These are phyloP conservation scores for Cyberlindnera suaveolens DNA, from an alignment of 805 yeast species.

Conservation along the genomic window DNA sequence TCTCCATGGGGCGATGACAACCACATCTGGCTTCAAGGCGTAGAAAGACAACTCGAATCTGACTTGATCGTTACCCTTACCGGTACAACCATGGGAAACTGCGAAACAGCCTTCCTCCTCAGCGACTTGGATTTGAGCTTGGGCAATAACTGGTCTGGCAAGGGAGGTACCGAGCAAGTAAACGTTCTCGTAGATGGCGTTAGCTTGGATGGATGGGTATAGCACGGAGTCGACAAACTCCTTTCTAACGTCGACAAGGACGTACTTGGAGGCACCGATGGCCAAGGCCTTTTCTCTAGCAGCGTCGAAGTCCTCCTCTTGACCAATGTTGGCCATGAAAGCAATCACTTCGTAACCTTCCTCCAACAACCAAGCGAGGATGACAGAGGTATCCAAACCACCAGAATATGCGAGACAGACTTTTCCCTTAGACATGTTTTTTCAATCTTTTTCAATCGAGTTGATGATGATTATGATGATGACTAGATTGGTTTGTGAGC, in stretches of 20 bases:
- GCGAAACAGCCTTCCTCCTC: constrained; percentile 97
- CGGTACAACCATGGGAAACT: constrained; percentile 98
- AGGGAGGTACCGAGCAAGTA: constrained; percentile 94
- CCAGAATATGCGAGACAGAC: constrained; percentile 99
- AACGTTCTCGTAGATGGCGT: constrained; percentile 97
- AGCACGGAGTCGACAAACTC: constrained; percentile 91
- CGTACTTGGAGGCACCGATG: constrained; percentile 95
- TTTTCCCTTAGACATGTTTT: constrained; percentile 87
- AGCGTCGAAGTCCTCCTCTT: constrained; percentile 97
- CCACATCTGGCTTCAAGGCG: constrained; percentile 95
- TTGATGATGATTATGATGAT: neutral
- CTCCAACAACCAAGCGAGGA: constrained; percentile 96
- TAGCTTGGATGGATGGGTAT: constrained; percentile 93
- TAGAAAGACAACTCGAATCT: constrained; percentile 96
- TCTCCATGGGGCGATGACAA: constrained; percentile 99
- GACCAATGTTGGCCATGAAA: constrained; percentile 97
- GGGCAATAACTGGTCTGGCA: constrained; percentile 98
- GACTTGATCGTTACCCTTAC: constrained; percentile 99
- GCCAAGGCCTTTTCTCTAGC: constrained; percentile 94
- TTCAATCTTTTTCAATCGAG: too few species aligned
- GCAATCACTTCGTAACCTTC: constrained; percentile 98
- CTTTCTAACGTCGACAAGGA: constrained; percentile 89
- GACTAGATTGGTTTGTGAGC: neutral
- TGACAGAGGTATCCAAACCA: constrained; percentile 96
- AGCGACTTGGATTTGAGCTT: constrained; percentile 96